Evolutionary conservation across 148 eudicot species (phyloP), one percentile per base, ranked within the genome.

Genomic region (Chenopodium berlandieri): DNA sequence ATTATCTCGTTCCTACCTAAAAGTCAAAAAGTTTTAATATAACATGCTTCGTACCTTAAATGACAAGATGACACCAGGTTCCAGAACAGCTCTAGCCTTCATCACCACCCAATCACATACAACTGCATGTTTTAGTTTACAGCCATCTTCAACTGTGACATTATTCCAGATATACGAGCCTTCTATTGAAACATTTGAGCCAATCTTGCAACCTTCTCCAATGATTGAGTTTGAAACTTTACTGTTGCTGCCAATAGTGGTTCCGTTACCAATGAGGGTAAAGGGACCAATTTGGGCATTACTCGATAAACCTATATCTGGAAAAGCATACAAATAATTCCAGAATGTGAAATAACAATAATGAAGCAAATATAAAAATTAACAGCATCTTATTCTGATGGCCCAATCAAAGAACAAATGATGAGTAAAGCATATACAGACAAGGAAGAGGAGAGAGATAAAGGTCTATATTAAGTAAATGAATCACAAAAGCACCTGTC

Each of bases 161-260:
- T 92, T 94, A 75, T 92, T 76, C 97, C 97, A 95, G 56, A 95
- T 87, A 81, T 92, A 95, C 47, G 97, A 92, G 77, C 99, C 97
- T 79, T 92, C 94, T 78, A 95, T 89, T 34, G 88, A 78, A 77
- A 95, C 97, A 92, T 91, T 91, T 65, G 94, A 86, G 52, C 97
- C 99, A 83, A 95, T 92, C 79, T 71, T 82, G 89, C 99, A 95
- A 65, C 91, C 96, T 87, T 92, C 90, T 64, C 99, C 99, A 78
- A 95, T 85, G 68, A 93, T 90, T 47, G 97, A 89, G 85, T 91
- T 92, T 76, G 95, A 90, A 60, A 95, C 85, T 86, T 81, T 87
- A 75, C 91, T 87, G 75, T 83, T 83, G 89, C 85, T 82, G 47
- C 99, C 95, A 73, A 93, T 85, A 25, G 83, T 82, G 62, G 92